Evolutionary conservation across 768 basidiomycete genomes (phyloP), one percentile per base, ranked within the genome.

Genomic region (Trametes coccinea): DNA sequence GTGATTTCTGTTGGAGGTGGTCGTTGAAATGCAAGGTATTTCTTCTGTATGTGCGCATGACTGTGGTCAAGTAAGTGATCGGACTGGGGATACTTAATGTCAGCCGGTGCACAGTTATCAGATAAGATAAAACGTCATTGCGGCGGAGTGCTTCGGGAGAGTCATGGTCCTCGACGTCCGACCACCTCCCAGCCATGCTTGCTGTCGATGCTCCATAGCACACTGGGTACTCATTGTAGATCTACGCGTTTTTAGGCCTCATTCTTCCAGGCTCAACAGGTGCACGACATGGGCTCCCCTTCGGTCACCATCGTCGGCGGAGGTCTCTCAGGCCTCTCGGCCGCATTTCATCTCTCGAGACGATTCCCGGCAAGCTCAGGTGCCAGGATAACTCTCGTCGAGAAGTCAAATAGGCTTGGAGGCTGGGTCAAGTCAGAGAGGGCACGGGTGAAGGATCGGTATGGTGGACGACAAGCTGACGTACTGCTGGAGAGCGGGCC

Each of bases 401-500:
- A 98, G 67, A 83, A 79, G 63, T 75, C 83, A 7, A 51, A 73
- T 0, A 78, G 84, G 2, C 72, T 89, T 4, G 96, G 96, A 11
- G 96, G 96, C n/a, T 98, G 95, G 95, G 82, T 93, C 0, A 79
- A 76, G 54, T 89, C 83, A 51, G 80, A 85, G 58, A 80, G 81
- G 16, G 78, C 88, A 22, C 65, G 75, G 7, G 65, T 90, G 4
- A 53, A 65, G 45, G 65, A 71, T 33, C 44, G 48, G 7, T 57
- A 67, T 16, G 67, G 71, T 16, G 67, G 71, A 14, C 51, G 65
- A 16, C 66, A 69, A 14, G 71, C 52, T 61, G 48, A 71, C 4
- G 80, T 94, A 9, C 70, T 92, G 3, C 77, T 98, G 5, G 96
- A 99, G 76, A 80, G 84, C 27, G 96, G 96, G 1, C 95, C 96